Evolutionary conservation across 169 alveolate species (phyloP).

Genomic region (Plasmodium berghei): DNA sequence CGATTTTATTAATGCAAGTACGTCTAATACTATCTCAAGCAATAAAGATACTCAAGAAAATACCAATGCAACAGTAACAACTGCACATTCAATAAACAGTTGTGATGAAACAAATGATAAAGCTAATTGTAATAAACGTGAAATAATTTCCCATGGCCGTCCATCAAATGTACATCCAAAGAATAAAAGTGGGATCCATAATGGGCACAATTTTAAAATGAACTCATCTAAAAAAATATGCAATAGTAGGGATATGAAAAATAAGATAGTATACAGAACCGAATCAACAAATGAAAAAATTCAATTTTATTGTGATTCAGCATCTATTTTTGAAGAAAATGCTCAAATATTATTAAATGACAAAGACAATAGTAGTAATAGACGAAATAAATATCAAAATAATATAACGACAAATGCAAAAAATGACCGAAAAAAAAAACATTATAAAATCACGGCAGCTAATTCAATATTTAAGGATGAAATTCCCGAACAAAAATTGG

Average conservation of each 20-base stretch:
- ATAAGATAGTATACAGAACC: not conserved
- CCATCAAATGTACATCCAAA: not conserved
- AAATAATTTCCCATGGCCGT: no score
- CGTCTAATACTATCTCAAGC: not conserved
- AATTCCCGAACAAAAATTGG: not conserved
- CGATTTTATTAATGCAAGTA: not conserved
- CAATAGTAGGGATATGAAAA: conserved; percentile 7
- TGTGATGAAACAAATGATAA: not conserved
- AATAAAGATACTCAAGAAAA: not conserved
- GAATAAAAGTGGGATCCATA: not conserved
- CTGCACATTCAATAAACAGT: not conserved
- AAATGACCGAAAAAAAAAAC: not conserved
- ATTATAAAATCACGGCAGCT: conserved; percentile 37
- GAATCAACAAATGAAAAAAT: conserved; percentile 10
- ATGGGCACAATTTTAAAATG: not conserved
- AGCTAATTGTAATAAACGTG: not conserved
- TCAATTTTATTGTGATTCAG: conserved; percentile 38
- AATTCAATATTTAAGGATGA: conserved; percentile 42
- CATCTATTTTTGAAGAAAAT: conserved; percentile 47
- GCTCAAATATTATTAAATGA: not conserved
- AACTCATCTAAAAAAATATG: not conserved
- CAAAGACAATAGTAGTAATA: not conserved
- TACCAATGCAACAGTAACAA: not conserved
- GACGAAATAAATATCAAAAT: not conserved
- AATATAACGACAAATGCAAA: not conserved